A percentile compares a stretch with the other conserved stretches of the same genome.
Evolutionary conservation across 352 stramenopile genomes (phyloP).

Genomic region (Achlya hypogyna): DNA sequence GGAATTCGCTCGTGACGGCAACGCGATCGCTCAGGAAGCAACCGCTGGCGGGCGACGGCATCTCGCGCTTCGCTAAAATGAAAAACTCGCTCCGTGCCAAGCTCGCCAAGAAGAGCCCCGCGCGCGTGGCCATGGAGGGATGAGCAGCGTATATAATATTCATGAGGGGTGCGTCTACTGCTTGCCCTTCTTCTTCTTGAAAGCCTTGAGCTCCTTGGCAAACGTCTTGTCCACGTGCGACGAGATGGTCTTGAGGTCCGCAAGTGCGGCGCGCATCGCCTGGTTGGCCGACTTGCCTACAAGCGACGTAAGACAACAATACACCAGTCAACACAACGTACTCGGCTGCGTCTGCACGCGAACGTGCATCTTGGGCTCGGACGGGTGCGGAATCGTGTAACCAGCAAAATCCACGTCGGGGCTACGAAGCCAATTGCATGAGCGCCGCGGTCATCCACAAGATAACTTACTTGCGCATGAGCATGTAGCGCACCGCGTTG

Average conservation of each 20-base stretch:
- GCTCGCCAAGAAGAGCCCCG: neutral
- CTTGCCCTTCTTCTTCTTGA: conserved; percentile 69
- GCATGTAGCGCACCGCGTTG: conserved; percentile 86
- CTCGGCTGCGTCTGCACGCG: conserved; percentile 82
- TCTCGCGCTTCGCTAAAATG: conserved; percentile 27
- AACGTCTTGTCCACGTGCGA: conserved; percentile 64
- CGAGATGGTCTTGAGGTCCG: conserved; percentile 63
- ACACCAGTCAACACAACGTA: conserved; percentile 21
- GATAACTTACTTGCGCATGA: conserved; percentile 76
- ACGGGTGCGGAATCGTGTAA: conserved; percentile 94
- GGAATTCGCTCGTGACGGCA: conserved; percentile 83
- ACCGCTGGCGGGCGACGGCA: conserved; percentile 47
- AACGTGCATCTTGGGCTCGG: conserved; percentile 91
- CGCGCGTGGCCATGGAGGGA: conserved; percentile 3
- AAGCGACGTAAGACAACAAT: neutral
- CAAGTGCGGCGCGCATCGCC: conserved; percentile 60
- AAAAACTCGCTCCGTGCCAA: conserved; percentile 6
- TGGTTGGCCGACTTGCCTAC: conserved; percentile 30
- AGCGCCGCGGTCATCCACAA: neutral
- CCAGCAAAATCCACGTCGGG: conserved; percentile 89
- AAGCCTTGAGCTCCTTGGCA: conserved; percentile 74
- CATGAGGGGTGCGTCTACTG: conserved; percentile 22
- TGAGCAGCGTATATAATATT: conserved; percentile 1
- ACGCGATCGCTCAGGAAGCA: conserved; percentile 47
- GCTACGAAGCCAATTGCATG: conserved; percentile 30